Base-by-base conservation (phyloP, 257 asterid species). In the Solanum sejunctum region DNA sequence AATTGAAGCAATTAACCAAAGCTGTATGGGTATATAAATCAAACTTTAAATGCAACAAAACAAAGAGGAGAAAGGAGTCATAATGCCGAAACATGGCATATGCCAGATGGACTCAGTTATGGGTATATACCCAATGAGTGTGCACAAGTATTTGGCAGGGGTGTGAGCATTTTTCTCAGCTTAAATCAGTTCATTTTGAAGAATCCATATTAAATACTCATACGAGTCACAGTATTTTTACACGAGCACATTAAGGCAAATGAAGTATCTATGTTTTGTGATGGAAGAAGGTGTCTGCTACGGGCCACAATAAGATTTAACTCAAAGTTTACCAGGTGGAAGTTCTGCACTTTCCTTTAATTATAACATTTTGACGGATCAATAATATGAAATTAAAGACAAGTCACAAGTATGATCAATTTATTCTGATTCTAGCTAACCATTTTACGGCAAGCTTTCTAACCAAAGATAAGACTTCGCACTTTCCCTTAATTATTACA, bases 1-100 rank as follows among this genome's bases (percentile, higher is more conserved):
- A 89, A 84, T 73, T 56, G 63, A 84, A 84, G 49, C 84, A 86
- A 88, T 88, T 80, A 45, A 72, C 72, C 83, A 82, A 81, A 81
- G 32, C 81, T 78, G 81, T 61, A 79, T 39, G 32, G 17, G 52
- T 32, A 80, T 32, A 8, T 43, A 8, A 18, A 41, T 10, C 15
- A 10, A 75, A 75, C 26, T 21, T 12, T 75, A 2, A 21, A 7
- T 61, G 45, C 60, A 75, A 75, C 4, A 12, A 73, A 49, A 75
- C 61, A 75, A 75, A 7, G 23, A 75, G 61, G 51, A 75, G 23
- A 75, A 13, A 75, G 23, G 61, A 75, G 23, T 21, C 45, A 2
- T 6, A 5, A 73, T 7, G 82, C 21, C 51, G 43, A 73, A 47
- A 47, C 58, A 75, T 23, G 23, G 82, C 26, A 7, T 77, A 49